Evolutionary conservation across 768 basidiomycete genomes (phyloP).

Genomic region (Lactifluus hygrophoroides): DNA sequence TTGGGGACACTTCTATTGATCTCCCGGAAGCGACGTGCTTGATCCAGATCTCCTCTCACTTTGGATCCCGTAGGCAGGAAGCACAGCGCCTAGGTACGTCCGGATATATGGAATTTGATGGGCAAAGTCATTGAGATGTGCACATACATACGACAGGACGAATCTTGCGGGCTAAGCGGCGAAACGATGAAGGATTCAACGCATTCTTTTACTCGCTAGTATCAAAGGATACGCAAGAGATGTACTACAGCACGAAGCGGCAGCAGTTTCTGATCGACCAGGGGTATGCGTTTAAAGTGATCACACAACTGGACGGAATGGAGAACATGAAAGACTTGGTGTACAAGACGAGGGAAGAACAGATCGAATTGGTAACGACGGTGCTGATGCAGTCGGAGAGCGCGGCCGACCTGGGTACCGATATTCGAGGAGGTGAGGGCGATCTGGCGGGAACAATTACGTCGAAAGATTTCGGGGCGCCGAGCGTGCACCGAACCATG

Average conservation of each 20-base stretch:
- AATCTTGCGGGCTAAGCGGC: conserved; percentile 91
- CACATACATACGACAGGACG: conserved; percentile 49
- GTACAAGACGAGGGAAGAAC: conserved; percentile 84
- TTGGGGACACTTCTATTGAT: conserved; percentile 98
- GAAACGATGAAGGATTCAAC: conserved; percentile 99
- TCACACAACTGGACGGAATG: conserved; percentile 93
- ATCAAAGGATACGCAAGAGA: conserved; percentile 98
- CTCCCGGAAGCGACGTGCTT: conserved; percentile 97
- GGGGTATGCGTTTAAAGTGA: conserved; percentile 99
- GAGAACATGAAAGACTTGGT: conserved; percentile 82
- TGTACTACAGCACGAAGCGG: conserved; percentile 98
- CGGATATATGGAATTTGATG: neutral
- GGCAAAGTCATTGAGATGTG: neutral
- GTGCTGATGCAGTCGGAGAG: conserved; percentile 88
- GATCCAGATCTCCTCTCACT: conserved; percentile 98
- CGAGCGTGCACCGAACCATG: conserved; percentile 64
- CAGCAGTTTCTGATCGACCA: conserved; percentile 99
- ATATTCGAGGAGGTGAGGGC: conserved; percentile 74
- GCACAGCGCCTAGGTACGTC: conserved; percentile 83
- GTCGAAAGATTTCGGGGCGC: conserved; percentile 75
- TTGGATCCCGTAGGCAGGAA: conserved; percentile 95
- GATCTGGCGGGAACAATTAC: conserved; percentile 82
- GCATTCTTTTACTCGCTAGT: conserved; percentile 99
- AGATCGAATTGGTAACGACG: conserved; percentile 92
- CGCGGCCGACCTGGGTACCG: conserved; percentile 80